Percentiles rank a stretch among this genome's conserved stretches.
Evolutionary conservation across 257 asterid species (phyloP).

Genomic region (Rehmannia glutinosa): DNA sequence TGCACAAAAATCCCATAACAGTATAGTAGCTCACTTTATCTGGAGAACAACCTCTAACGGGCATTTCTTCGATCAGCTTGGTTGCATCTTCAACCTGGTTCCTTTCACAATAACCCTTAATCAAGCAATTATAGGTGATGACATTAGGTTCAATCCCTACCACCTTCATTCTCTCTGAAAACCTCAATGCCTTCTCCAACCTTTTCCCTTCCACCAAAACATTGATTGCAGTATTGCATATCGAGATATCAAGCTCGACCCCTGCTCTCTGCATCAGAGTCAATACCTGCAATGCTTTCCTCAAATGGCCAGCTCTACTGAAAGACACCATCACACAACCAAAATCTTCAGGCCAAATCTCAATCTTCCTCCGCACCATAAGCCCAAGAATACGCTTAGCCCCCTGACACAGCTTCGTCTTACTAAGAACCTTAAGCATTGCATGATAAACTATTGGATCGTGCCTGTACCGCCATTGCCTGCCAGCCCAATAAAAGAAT

Average conservation of each 20-base stretch:
- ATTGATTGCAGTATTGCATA: constrained; percentile 78
- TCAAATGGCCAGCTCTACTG: constrained; percentile 84
- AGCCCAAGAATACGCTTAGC: constrained; percentile 80
- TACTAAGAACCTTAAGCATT: constrained; percentile 74
- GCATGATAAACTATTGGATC: constrained; percentile 62
- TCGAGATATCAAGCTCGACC: constrained; percentile 51
- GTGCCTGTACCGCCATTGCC: constrained; percentile 90
- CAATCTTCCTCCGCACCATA: constrained; percentile 60
- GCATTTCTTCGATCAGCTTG: constrained; percentile 70
- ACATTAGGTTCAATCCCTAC: constrained; percentile 73
- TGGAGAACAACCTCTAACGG: constrained; percentile 57
- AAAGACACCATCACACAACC: constrained; percentile 90
- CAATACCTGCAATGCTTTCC: constrained; percentile 78
- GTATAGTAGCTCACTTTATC: constrained; percentile 85
- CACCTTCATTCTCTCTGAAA: constrained; percentile 65
- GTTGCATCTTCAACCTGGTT: constrained; percentile 51
- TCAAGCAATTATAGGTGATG: constrained; percentile 70
- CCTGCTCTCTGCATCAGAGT: constrained; percentile 78
- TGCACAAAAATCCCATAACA: constrained; percentile 63
- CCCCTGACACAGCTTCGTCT: constrained; percentile 89
- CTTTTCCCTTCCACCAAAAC: constrained; percentile 77
- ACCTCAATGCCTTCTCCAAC: constrained; percentile 74
- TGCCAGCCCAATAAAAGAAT: constrained; percentile 87
- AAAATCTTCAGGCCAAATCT: constrained; percentile 62
- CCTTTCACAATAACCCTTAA: constrained; percentile 81